phyloP scores from a whole-genome alignment of 2,329 filamentous ascomycete species.

The Colletotrichum higginsianum region DNA sequence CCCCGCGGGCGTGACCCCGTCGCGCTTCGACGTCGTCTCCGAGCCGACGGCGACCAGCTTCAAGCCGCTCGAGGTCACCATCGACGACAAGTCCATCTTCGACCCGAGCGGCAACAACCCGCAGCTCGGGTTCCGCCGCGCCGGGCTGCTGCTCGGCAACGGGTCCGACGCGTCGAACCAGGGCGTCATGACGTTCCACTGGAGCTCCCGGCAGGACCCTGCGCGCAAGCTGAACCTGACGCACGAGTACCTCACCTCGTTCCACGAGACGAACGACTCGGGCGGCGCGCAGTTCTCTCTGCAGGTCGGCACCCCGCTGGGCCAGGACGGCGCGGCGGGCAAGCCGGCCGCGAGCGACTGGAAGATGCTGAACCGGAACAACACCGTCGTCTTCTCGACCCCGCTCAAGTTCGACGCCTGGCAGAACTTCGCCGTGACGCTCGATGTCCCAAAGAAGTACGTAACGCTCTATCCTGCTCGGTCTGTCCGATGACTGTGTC shows the following conservation, averaged over 20 bases:
- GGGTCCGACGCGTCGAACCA: conserved; percentile 65
- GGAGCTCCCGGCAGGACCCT: conserved; percentile 68
- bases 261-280: conserved; percentile 62
- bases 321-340: too few relatives aligned
- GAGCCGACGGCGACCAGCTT: conserved; percentile 49
- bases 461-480: not conserved
- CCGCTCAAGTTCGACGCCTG: conserved; percentile 58
- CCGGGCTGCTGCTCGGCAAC: conserved; percentile 57
- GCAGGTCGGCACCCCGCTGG: too few relatives aligned
- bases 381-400: conserved; percentile 63
- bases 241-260: conserved; percentile 55
- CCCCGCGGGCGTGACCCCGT: conserved; percentile 50
- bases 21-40: conserved; percentile 59
- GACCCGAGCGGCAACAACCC: conserved; percentile 59
- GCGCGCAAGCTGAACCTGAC: too few relatives aligned
- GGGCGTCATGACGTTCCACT: conserved; percentile 74
- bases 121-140: conserved; percentile 62
- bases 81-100: conserved; percentile 73
- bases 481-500: too few relatives aligned
- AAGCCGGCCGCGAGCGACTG: conserved; percentile 48
- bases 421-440: too few relatives aligned
- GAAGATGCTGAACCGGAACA: conserved; percentile 63
- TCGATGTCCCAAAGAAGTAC: too few relatives aligned
- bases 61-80: conserved; percentile 65
- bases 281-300: conserved; percentile 48